phyloP scores from a whole-genome alignment of 1,139 yeast species.

The Meyerozyma athensensis region DNA sequence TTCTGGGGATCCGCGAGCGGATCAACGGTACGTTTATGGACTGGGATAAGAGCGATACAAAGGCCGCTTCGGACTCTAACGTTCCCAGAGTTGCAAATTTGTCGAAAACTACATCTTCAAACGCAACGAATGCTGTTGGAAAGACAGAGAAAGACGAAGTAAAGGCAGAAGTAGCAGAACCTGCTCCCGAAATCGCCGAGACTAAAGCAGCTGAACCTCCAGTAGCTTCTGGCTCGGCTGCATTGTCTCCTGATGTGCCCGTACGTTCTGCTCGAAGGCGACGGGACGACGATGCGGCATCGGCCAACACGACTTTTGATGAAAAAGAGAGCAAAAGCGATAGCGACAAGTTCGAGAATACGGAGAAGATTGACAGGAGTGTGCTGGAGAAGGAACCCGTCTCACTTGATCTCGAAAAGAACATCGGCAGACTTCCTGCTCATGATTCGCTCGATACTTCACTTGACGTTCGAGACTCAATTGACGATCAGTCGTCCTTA shows the following conservation, averaged over 20 bases:
- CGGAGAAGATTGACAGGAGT: too few species aligned
- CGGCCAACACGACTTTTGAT: conserved; percentile 2
- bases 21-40: conserved; percentile 9
- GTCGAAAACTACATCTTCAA: neutral
- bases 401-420: too few species aligned
- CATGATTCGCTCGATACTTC: neutral
- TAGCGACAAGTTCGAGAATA: too few species aligned
- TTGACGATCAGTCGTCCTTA: neutral
- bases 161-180: neutral
- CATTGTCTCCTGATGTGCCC: conserved; percentile 13
- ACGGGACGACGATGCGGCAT: conserved; percentile 7
- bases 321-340: too few species aligned
- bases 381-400: too few species aligned
- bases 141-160: neutral
- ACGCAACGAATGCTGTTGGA: neutral
- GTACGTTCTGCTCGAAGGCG: conserved; percentile 19
- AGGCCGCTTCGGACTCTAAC: conserved; percentile 7
- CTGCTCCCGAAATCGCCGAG: neutral
- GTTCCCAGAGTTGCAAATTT: neutral
- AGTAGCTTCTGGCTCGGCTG: neutral
- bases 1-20: conserved; percentile 16
- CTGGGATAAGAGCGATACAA: conserved; percentile 3
- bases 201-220: neutral
- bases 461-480: neutral
- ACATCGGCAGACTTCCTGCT: neutral